phyloP scores from a whole-genome alignment of 2,329 filamentous ascomycete species.

The Sarocladiaceae sp. region DNA sequence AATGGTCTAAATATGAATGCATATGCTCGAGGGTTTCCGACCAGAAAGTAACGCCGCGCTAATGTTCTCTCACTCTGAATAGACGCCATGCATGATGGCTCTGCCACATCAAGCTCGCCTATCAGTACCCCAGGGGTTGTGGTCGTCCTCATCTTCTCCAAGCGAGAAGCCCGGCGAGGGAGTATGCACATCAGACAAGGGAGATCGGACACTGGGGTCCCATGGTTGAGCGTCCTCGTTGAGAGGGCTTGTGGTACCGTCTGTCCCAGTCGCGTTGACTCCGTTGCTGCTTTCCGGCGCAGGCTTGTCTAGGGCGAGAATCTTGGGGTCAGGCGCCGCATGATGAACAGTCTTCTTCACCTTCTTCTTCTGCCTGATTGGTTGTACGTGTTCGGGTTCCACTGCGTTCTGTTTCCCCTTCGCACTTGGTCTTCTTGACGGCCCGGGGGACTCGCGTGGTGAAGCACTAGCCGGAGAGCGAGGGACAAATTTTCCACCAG shows the following conservation, averaged over 20 bases:
- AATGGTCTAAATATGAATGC: too few species aligned
- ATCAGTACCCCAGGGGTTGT: constrained; percentile 38
- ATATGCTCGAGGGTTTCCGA: not conserved
- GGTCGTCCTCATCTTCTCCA: constrained; percentile 38
- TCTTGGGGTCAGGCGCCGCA: constrained; percentile 23
- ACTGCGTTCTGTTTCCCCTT: constrained; percentile 12
- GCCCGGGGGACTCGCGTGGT: constrained; percentile 11
- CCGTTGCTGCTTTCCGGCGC: constrained; percentile 11
- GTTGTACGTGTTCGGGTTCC: constrained; percentile 19
- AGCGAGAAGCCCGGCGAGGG: constrained; percentile 22
- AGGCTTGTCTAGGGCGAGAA: constrained; percentile 21
- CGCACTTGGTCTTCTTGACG: constrained; percentile 17
- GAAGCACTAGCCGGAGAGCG: constrained; percentile 22
- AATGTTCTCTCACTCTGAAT: constrained; percentile 1
- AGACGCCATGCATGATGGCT: not conserved
- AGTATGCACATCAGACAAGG: constrained; percentile 10
- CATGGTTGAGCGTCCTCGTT: constrained; percentile 17
- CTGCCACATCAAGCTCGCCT: not conserved
- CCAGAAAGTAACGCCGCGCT: constrained; percentile 10
- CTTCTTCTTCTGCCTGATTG: constrained; percentile 36
- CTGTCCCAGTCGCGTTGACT: not conserved
- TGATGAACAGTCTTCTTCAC: constrained; percentile 28
- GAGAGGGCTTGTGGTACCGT: constrained; percentile 17
- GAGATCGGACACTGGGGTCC: constrained; percentile 1
- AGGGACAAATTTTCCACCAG: constrained; percentile 23